phyloP scores from a whole-genome alignment of 768 basidiomycete species.

The Xerocomellus dryophilus region DNA sequence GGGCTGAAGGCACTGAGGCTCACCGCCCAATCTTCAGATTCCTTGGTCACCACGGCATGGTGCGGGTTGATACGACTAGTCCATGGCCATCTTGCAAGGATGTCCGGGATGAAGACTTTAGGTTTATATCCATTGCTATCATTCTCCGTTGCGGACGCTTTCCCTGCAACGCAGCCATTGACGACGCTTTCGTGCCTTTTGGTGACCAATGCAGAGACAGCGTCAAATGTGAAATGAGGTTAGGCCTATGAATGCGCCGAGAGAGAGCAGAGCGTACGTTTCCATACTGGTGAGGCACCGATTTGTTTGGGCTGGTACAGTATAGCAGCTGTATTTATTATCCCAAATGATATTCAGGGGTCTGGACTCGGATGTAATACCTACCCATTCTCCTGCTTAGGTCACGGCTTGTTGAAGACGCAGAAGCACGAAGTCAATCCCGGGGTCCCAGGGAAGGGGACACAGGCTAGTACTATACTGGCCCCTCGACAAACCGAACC shows the following conservation, averaged over 20 bases:
- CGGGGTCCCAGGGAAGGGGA: too few species aligned
- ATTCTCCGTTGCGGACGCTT: background rate
- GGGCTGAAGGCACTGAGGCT: constrained; percentile 9
- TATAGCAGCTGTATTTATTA: constrained; percentile 1
- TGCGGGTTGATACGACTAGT: constrained; percentile 11
- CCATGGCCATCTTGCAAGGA: constrained; percentile 20
- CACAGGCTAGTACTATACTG: too few species aligned
- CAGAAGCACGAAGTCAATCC: too few species aligned
- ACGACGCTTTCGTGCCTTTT: background rate
- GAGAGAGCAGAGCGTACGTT: background rate
- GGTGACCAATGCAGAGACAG: background rate
- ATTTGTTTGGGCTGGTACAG: background rate
- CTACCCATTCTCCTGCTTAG: too few species aligned
- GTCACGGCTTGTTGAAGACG: too few species aligned
- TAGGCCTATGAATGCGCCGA: background rate
- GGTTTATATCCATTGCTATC: background rate
- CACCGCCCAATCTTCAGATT: constrained; percentile 7
- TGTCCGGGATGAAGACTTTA: constrained; percentile 15
- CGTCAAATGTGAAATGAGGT: background rate
- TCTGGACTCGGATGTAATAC: too few species aligned
- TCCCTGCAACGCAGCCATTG: background rate
- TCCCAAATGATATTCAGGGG: background rate
- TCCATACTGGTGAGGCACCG: constrained; percentile 3
- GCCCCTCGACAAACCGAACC: too few species aligned
- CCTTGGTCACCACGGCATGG: constrained; percentile 6